Conservation (phyloP, 192 early-diverging fungal genomes). For the Coemansia sp. region DNA sequence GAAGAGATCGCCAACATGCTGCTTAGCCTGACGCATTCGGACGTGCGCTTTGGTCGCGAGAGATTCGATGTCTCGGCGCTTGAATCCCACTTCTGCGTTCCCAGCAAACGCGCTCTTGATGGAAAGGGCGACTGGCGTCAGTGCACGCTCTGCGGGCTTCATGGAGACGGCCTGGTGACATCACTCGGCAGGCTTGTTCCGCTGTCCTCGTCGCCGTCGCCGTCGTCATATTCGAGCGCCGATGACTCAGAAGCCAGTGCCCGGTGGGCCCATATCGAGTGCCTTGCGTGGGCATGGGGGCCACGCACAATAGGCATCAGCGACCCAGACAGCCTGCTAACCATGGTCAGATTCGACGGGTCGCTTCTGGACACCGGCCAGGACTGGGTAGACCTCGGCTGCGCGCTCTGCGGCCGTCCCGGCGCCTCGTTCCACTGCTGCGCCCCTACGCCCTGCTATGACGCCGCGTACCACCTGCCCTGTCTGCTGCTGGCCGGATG, state of each 20-base stretch:
- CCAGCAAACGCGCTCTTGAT: no score
- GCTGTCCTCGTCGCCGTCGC: no score
- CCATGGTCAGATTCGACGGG: constrained; percentile 36
- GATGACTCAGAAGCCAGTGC: neutral
- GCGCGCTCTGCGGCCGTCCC: constrained; percentile 26
- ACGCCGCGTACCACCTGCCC: constrained; percentile 43
- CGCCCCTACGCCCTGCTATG: constrained; percentile 35
- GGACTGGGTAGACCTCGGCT: no score
- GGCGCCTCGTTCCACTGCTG: constrained; percentile 50
- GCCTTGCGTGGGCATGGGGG: constrained; percentile 52
- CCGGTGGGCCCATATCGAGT: constrained; percentile 47
- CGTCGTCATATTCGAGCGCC: neutral
- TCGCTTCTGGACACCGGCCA: constrained; percentile 13
- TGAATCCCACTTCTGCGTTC: constrained; percentile 26
- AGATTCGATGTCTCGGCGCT: constrained; percentile 26
- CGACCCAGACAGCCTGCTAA: constrained; percentile 1
- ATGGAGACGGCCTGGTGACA: no score
- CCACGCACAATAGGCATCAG: constrained; percentile 22
- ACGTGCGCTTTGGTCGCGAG: constrained; percentile 40
- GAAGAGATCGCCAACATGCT: constrained; percentile 46
- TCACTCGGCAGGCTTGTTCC: constrained; percentile 38
- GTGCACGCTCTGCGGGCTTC: constrained; percentile 36
- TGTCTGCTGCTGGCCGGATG: constrained; percentile 36
- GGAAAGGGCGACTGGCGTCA: constrained; percentile 25
- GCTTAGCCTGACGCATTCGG: constrained; percentile 44